Percentiles rank a stretch among this genome's conserved stretches.
Evolutionary conservation across 139 green algal species (phyloP).

Genomic region (Gonium pectorale): DNA sequence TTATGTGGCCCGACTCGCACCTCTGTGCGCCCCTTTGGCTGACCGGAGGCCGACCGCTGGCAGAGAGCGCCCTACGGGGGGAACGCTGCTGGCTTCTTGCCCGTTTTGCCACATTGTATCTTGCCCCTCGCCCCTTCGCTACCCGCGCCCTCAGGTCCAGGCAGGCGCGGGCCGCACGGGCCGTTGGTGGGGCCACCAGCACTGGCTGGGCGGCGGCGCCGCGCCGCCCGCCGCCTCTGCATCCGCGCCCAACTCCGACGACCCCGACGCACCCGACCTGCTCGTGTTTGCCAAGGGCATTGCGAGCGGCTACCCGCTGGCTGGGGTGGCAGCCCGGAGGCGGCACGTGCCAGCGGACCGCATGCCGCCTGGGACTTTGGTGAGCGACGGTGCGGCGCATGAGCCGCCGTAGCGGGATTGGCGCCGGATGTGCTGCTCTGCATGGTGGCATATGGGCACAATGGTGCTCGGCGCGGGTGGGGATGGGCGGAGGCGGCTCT

Average conservation of each 20-base stretch:
- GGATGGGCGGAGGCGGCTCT: too few species aligned
- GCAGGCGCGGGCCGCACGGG: slow-evolving; percentile 80
- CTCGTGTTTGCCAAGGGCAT: slow-evolving; percentile 85
- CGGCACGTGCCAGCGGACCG: slow-evolving; percentile 61
- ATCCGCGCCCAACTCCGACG: not conserved
- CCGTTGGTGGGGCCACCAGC: slow-evolving; percentile 86
- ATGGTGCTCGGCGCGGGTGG: too few species aligned
- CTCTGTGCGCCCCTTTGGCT: too few species aligned
- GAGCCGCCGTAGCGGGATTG: too few species aligned
- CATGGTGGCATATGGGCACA: too few species aligned
- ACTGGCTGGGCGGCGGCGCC: slow-evolving; percentile 34
- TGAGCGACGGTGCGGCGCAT: slow-evolving; percentile 42
- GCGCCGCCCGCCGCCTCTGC: not conserved
- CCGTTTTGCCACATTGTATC: too few species aligned
- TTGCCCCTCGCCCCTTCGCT: not conserved
- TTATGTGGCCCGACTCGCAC: too few species aligned
- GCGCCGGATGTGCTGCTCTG: too few species aligned
- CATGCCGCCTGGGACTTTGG: slow-evolving; percentile 73
- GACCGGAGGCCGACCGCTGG: too few species aligned
- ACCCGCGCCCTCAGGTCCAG: slow-evolving; percentile 74
- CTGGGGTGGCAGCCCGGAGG: slow-evolving; percentile 68
- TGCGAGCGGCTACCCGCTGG: slow-evolving; percentile 86
- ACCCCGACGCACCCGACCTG: slow-evolving; percentile 70
- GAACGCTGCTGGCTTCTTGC: too few species aligned
- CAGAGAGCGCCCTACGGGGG: too few species aligned